phyloP scores from a whole-genome alignment of 169 alveolate species.

The Theileria orientalis region DNA sequence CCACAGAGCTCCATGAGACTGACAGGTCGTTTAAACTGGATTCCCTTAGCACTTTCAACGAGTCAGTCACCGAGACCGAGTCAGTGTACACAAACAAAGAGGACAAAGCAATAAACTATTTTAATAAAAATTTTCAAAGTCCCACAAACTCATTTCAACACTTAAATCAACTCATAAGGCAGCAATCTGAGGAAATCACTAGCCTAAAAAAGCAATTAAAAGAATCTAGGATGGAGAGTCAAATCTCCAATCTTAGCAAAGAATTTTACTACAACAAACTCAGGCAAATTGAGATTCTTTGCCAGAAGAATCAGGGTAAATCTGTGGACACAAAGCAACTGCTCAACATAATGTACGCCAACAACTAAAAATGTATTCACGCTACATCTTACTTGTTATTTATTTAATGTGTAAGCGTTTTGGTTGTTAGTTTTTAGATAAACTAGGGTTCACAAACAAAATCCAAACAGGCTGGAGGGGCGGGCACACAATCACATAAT shows the following conservation, averaged over 20 bases:
- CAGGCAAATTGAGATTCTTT: constrained; percentile 85
- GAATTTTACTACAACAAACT: constrained; percentile 90
- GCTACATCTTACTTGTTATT: not conserved
- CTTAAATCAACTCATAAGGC: constrained; percentile 36
- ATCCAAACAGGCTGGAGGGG: not conserved
- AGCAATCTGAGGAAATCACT: constrained; percentile 60
- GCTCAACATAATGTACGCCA: constrained; percentile 63
- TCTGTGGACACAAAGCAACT: constrained; percentile 45
- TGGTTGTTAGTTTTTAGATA: too few species aligned
- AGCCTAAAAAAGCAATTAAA: constrained; percentile 69
- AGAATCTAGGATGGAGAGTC: constrained; percentile 76
- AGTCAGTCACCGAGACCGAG: constrained; percentile 16
- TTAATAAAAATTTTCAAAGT: constrained; percentile 27
- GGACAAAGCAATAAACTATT: constrained; percentile 9
- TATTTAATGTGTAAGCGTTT: not conserved
- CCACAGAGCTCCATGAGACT: not conserved
- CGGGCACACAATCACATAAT: not conserved
- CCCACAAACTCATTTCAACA: constrained; percentile 25
- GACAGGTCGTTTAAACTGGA: not conserved
- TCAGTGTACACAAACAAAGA: constrained; percentile 6
- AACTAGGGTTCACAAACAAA: not conserved
- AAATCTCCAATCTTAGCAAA: constrained; percentile 85
- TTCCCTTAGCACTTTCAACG: not conserved
- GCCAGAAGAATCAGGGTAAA: constrained; percentile 76
- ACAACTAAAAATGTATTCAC: not conserved